Base-by-base conservation (phyloP, 345 rosid species). In the Dipteronia dyeriana region DNA sequence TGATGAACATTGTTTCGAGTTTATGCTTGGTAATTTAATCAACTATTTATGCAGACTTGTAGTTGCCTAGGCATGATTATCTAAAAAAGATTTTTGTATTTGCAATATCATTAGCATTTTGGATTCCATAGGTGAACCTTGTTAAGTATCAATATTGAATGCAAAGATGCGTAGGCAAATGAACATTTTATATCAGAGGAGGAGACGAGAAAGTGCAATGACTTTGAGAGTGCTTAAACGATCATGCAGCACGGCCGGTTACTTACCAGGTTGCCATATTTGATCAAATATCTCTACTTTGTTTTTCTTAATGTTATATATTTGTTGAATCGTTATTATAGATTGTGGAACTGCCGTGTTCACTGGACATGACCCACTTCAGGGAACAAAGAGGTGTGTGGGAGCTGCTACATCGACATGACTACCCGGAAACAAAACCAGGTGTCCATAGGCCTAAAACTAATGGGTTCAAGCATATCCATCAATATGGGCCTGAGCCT, bases 221-320 rank as follows among this genome's bases (percentile, higher is more conserved):
- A 84, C 96, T n/a, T n/a, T n/a, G n/a, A n/a, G n/a, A n/a, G n/a
- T n/a, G n/a, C n/a, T n/a, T n/a, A n/a, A 82, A 75, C 89, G 99
- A 87, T 89, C 90, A 2, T 92, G 99, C 81, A 95, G 98, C 83
- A 84, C 75, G 69, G 92, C 92, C 43, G 96, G 98, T 78, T 95
- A 86, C 38, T 34, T 4, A 5, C 38, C 38, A 34, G 38, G 4
- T 34, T 34, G 38, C 38, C 38, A 34, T 34, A 34, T 34, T 34
- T 34, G 38, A 34, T 34, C 38, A 34, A 34, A 34, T 34, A 34
- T 34, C 38, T 34, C 38, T 34, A 34, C 38, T 29, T 29, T 29
- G 3, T 29, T 29, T 29, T 29, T 29, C 3, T 2, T 2, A 29
- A 29, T 34, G 38, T 4, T 26, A 26, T 26, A 26, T 26, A 26